Percentiles rank a stretch among this genome's conserved stretches.
Conservation (phyloP, 75 land plant genomes). For the Selaginella moellendorffii region DNA sequence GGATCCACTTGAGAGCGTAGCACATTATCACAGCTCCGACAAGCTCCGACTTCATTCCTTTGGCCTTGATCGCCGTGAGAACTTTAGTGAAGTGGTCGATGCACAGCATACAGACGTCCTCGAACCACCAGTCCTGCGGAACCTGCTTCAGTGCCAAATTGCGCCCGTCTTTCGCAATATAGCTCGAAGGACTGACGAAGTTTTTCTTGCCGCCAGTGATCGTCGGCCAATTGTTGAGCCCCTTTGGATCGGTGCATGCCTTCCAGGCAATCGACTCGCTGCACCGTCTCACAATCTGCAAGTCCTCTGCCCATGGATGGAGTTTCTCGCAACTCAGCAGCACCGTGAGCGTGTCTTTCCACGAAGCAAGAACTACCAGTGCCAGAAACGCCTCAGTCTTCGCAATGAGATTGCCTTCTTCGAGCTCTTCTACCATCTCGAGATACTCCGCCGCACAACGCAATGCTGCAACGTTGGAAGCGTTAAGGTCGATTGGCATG, state of each 20-base stretch:
- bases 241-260: constrained; percentile 73
- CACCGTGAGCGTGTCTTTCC: constrained; percentile 74
- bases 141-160: neutral
- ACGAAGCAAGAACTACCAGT: constrained; percentile 57
- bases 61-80: constrained; percentile 72
- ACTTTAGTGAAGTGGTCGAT: constrained; percentile 69
- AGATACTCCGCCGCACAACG: constrained; percentile 73
- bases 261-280: constrained; percentile 93
- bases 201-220: neutral
- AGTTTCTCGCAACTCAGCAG: constrained; percentile 59
- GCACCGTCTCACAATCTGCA: constrained; percentile 67
- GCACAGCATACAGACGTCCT: constrained; percentile 55
- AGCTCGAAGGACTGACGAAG: neutral
- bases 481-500: constrained; percentile 49
- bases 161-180: no score
- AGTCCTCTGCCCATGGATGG: constrained; percentile 73
- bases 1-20: constrained; percentile 72
- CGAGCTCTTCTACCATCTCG: constrained; percentile 80
- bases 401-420: constrained; percentile 74
- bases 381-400: constrained; percentile 72
- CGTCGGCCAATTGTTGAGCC: constrained; percentile 12
- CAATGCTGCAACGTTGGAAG: constrained; percentile 49
- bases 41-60: constrained; percentile 64
- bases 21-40: constrained; percentile 64
- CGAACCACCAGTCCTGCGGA: constrained; percentile 79